Conservation (phyloP, 176 grass and related monocot genomes). For the Triticum timopheevii region DNA sequence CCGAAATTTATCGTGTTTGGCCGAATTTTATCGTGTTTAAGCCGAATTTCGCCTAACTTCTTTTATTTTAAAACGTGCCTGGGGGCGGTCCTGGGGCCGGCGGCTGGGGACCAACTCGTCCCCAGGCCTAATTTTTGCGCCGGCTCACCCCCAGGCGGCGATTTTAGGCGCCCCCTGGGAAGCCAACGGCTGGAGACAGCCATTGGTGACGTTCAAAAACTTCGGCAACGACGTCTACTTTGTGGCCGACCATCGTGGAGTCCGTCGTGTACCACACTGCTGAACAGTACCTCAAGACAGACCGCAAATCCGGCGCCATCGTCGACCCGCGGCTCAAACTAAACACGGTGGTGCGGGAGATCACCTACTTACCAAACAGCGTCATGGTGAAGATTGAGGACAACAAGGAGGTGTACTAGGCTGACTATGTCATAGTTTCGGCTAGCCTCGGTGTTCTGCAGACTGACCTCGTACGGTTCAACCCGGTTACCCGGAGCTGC, state of each 20-base stretch:
- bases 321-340: constrained; percentile 28
- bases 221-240: constrained; percentile 51
- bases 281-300: constrained; percentile 38
- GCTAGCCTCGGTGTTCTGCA: neutral
- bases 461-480: neutral
- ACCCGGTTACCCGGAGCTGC: neutral
- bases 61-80: too few species aligned
- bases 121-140: too few species aligned
- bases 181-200: neutral
- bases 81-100: too few species aligned
- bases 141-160: too few species aligned
- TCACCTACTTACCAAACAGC: neutral
- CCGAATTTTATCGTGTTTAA: too few species aligned
- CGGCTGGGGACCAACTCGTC: too few species aligned
- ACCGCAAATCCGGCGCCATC: constrained; percentile 11
- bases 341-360: neutral
- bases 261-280: constrained; percentile 43
- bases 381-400: neutral
- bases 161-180: too few species aligned
- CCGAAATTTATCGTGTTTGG: too few species aligned
- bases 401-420: neutral
- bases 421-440: neutral
- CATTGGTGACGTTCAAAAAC: constrained; percentile 37
- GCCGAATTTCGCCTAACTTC: too few species aligned
- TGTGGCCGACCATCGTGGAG: constrained; percentile 46